Evolutionary conservation across 805 yeast species (phyloP), one percentile per base, ranked within the genome.

Genomic region (Ogataea neopini): DNA sequence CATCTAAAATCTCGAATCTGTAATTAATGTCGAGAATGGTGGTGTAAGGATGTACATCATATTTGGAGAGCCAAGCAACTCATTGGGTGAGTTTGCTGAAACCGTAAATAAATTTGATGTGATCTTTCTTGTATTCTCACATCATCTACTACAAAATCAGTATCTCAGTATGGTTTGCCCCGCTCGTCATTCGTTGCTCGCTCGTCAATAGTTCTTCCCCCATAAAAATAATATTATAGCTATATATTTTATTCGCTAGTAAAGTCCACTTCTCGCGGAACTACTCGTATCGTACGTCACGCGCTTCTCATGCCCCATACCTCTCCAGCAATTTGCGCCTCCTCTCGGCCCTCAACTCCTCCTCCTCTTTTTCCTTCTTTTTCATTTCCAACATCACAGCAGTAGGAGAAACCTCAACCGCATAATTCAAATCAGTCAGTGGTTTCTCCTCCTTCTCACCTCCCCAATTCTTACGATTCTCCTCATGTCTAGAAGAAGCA

Each of bases 341-440:
- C 33, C 67, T 58, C 17, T 60, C 54, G 22, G 64, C 63, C 28
- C 67, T 60, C 38, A 58, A 49, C 8, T 60, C 52, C 20, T 53
- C 57, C 13, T 60, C 63, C 20, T 64, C 64, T 30, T 62, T 56
- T 28, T 70, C 63, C 48, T 63, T 54, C 54, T 67, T 57, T 37
- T 69, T 69, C 47, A 70, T 59, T 32, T 68, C 69, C 7, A 67
- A 36, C 56, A 66, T 67, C 0, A 73, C 71, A 25, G 70, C 69
- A 0, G 83, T 78, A 10, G 84, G 84, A 18, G 76, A 71, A 1
- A 72, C 73, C 30, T 74, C 72, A 6, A 63, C 50, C n/a, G 64
- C 52, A 30, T 46, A 53, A 1, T 56, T 44, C 36, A 65, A 48
- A 50, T 64, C 60, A 1, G 63, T 49, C 36, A 62, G 34, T 8